Conservation (phyloP, 2,329 filamentous ascomycete species). For the Mariannaea elegans region DNA sequence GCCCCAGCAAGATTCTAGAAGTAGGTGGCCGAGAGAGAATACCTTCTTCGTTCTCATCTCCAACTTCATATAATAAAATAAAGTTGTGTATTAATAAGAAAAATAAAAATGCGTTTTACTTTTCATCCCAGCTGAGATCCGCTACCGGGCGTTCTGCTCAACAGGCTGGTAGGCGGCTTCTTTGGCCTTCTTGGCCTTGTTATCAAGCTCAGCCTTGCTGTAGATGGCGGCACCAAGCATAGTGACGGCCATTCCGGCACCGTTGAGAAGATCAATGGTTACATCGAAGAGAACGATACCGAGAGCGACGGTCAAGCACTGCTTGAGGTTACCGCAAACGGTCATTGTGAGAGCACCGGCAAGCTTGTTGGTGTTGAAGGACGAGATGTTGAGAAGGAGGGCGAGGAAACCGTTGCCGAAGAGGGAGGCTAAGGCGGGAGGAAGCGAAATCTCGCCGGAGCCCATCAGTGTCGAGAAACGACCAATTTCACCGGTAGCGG, state of each 20-base stretch:
- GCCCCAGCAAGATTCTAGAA: constrained; percentile 17
- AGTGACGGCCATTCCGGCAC: constrained; percentile 64
- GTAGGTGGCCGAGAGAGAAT: constrained; percentile 30
- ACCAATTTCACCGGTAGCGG: constrained; percentile 61
- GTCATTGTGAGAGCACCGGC: constrained; percentile 68
- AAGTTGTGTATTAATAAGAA: constrained; percentile 39
- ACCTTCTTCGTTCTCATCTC: constrained; percentile 26
- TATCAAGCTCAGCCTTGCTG: constrained; percentile 64
- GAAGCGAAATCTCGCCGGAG: constrained; percentile 46
- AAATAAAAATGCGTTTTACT: constrained; percentile 25
- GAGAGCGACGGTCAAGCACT: constrained; percentile 63
- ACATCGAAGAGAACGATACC: constrained; percentile 64
- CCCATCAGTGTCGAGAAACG: constrained; percentile 50
- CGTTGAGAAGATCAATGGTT: constrained; percentile 60
- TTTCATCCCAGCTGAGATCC: constrained; percentile 13
- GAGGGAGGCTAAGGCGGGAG: constrained; percentile 52
- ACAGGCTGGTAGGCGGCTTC: constrained; percentile 48
- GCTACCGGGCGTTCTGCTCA: constrained; percentile 43
- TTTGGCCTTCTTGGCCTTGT: constrained; percentile 49
- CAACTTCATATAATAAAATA: constrained; percentile 35
- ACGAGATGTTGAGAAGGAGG: constrained; percentile 64
- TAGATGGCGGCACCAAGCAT: constrained; percentile 65
- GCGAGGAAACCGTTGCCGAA: constrained; percentile 63
- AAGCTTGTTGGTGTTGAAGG: constrained; percentile 66
- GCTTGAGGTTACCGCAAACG: constrained; percentile 67